Evolutionary conservation across 2,329 filamentous ascomycete species (phyloP).

Genomic region (Aschersonia sp.): DNA sequence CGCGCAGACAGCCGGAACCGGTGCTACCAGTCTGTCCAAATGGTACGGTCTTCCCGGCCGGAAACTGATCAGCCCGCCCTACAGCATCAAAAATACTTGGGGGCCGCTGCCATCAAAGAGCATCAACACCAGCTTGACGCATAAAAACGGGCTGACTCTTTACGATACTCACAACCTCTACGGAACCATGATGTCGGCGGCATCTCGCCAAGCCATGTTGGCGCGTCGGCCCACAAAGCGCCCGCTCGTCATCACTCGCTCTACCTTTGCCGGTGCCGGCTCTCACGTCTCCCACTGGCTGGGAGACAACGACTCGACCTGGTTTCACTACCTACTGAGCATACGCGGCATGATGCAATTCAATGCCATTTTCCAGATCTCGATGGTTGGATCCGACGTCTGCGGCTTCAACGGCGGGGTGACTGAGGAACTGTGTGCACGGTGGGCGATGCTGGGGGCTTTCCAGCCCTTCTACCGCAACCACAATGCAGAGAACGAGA

Average conservation of each 20-base stretch:
- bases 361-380: constrained; percentile 50
- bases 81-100: constrained; percentile 11
- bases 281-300: constrained; percentile 47
- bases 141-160: constrained; percentile 50
- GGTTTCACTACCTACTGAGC: constrained; percentile 42
- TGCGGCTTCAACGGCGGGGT: constrained; percentile 60
- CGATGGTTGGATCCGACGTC: constrained; percentile 58
- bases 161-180: constrained; percentile 71
- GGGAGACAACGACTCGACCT: constrained; percentile 28
- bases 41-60: constrained; percentile 8
- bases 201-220: constrained; percentile 52
- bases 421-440: constrained; percentile 45
- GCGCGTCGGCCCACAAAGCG: constrained; percentile 46
- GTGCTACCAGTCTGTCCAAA: constrained; percentile 1
- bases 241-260: constrained; percentile 60
- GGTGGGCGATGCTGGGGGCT: constrained; percentile 51
- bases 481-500: constrained; percentile 34
- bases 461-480: constrained; percentile 58
- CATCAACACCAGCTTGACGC: constrained; percentile 51
- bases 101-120: constrained; percentile 42
- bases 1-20: neutral
- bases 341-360: constrained; percentile 47
- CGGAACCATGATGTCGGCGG: constrained; percentile 59
- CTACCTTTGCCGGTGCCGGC: constrained; percentile 62
- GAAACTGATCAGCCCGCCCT: constrained; percentile 8